Conservation (phyloP, 2,329 filamentous ascomycete genomes). For the Dactylonectria estremocensis region DNA sequence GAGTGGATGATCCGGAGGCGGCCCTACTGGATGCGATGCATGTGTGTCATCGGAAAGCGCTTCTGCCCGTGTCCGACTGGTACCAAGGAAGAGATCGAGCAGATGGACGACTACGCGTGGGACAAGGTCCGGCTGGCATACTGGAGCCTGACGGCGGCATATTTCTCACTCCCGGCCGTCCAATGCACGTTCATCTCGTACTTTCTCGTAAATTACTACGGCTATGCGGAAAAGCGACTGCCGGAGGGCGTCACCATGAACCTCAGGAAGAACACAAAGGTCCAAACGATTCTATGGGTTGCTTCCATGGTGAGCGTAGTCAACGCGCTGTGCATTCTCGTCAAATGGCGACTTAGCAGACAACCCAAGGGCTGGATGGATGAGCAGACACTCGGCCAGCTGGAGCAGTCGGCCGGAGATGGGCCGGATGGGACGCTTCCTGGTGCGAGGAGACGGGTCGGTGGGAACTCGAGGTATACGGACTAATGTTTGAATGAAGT, state of each 20-base stretch:
- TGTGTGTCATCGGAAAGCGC: constrained; percentile 46
- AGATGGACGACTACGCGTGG: constrained; percentile 45
- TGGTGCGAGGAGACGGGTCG: constrained; percentile 18
- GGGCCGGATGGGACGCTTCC: constrained; percentile 16
- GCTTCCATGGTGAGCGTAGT: constrained; percentile 38
- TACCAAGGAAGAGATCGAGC: constrained; percentile 47
- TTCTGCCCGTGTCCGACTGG: constrained; percentile 45
- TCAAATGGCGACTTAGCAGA: constrained; percentile 45
- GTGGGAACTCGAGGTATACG: constrained; percentile 33
- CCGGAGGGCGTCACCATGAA: constrained; percentile 47
- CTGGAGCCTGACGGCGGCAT: constrained; percentile 42
- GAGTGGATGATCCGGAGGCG: constrained; percentile 48
- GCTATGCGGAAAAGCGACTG: constrained; percentile 39
- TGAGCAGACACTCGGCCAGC: constrained; percentile 37
- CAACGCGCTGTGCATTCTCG: constrained; percentile 41
- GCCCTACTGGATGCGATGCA: constrained; percentile 47
- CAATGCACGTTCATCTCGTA: constrained; percentile 37
- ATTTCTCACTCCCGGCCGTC: constrained; percentile 38
- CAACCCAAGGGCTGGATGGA: constrained; percentile 45
- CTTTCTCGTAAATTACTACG: constrained; percentile 39
- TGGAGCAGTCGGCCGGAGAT: constrained; percentile 27
- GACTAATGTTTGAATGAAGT: constrained; percentile 28
- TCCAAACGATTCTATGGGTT: constrained; percentile 40
- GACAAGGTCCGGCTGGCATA: constrained; percentile 45
- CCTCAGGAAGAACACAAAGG: constrained; percentile 30